Evolutionary conservation across 192 early-diverging fungal genomes (phyloP), one percentile per base, ranked within the genome.

Genomic region (Coemansia sp.): DNA sequence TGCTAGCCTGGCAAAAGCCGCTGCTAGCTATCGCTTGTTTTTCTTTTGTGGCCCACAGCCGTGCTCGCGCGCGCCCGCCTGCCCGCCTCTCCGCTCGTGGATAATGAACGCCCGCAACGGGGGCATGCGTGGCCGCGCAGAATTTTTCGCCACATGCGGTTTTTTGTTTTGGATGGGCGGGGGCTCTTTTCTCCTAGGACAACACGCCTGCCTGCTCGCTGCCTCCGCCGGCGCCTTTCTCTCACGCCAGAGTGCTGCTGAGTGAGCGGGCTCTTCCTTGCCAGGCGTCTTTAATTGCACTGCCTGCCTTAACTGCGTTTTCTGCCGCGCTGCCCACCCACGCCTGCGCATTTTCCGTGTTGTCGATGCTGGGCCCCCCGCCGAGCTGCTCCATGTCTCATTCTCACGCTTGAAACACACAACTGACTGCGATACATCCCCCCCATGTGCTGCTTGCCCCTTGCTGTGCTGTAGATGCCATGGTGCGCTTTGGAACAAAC

Each of bases 401-500:
- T 51, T 51, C 48, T 51, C 48, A 51, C 48, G 29, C 48, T 21
- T 40, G 48, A n/a, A n/a, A n/a, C n/a, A n/a, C n/a, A n/a, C n/a
- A n/a, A n/a, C n/a, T n/a, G n/a, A n/a, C n/a, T n/a, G n/a, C n/a
- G n/a, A n/a, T n/a, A n/a, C n/a, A n/a, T n/a, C n/a, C n/a, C 17
- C 43, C 11, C 18, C 11, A 14, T 28, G 30, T 26, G 7, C n/a
- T 28, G 29, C n/a, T 25, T 28, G 16, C 25, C 23, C 8, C 7
- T 3, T 47, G 5, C 5, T 41, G 42, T 74, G 5, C 5, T 41
- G 42, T 74, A 74, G 70, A 74, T 56, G 60, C 58, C 42, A 74
- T 67, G 59, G 70, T 74, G 42, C 70, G 70, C 49, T 74, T 74
- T 47, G 70, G 68, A 46, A 72, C 64, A 61, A 67, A 66, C 51